Conservation (phyloP, 805 yeast genomes). For the Starmerella floris region DNA sequence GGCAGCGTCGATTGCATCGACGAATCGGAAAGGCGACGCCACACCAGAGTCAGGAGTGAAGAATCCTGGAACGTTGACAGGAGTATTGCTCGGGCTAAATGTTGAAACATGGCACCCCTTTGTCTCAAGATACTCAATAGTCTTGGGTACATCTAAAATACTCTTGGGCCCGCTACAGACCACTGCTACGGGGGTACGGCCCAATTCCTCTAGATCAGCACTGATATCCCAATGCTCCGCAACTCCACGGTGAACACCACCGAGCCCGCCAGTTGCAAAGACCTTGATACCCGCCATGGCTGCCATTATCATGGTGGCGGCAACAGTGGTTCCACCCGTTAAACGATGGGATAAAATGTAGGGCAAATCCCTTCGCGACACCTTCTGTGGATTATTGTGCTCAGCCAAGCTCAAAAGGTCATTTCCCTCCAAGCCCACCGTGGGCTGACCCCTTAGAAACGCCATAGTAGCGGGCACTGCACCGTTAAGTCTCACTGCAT, state of each 20-base stretch:
- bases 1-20: slow-evolving; percentile 48
- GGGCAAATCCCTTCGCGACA: slow-evolving; percentile 71
- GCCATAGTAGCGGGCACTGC: slow-evolving; percentile 80
- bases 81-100: slow-evolving; percentile 37
- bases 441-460: slow-evolving; percentile 55
- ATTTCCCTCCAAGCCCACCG: slow-evolving; percentile 43
- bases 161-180: slow-evolving; percentile 88
- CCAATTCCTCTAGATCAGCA: slow-evolving; percentile 76
- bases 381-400: slow-evolving; percentile 35
- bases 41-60: slow-evolving; percentile 67
- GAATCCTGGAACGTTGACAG: slow-evolving; percentile 56
- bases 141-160: slow-evolving; percentile 63
- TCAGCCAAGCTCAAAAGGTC: slow-evolving; percentile 44
- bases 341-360: slow-evolving; percentile 46
- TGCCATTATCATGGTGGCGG: slow-evolving; percentile 76
- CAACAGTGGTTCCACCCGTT: slow-evolving; percentile 84
- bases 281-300: slow-evolving; percentile 63
- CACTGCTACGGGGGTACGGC: slow-evolving; percentile 74
- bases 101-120: slow-evolving; percentile 83
- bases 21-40: slow-evolving; percentile 51
- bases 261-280: slow-evolving; percentile 87
- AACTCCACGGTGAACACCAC: slow-evolving; percentile 79
- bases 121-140: slow-evolving; percentile 78
- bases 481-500: slow-evolving; percentile 43
- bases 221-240: slow-evolving; percentile 65